phyloP scores from a whole-genome alignment of 2,329 filamentous ascomycete species.

The Scedosporium apiospermum region DNA sequence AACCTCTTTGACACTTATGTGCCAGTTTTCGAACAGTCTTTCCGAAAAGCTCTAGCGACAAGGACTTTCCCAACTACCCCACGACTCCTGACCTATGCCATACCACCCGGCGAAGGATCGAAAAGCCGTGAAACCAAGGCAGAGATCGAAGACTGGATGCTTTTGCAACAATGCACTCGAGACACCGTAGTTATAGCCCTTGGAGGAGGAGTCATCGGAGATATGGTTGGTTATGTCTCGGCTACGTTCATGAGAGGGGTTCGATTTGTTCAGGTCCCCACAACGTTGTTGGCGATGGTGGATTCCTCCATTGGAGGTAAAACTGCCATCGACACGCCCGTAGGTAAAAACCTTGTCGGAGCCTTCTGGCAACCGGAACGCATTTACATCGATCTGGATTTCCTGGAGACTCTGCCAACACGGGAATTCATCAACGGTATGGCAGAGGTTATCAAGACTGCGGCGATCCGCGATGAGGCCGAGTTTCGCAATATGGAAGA shows the following conservation, averaged over 20 bases:
- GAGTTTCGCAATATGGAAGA: constrained; percentile 81
- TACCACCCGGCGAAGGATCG: constrained; percentile 85
- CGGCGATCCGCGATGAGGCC: constrained; percentile 84
- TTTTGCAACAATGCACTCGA: constrained; percentile 81
- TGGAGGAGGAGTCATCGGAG: constrained; percentile 92
- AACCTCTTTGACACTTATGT: constrained; percentile 79
- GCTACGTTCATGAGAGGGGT: constrained; percentile 98
- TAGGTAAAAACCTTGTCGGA: constrained; percentile 92
- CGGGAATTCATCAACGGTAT: constrained; percentile 97
- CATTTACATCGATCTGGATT: constrained; percentile 89
- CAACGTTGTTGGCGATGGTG: constrained; percentile 91
- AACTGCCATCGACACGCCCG: constrained; percentile 92
- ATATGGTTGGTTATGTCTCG: constrained; percentile 95
- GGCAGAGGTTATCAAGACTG: constrained; percentile 97
- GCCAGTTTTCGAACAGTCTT: constrained; percentile 53
- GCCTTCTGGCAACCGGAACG: constrained; percentile 93
- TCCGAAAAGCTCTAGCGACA: constrained; percentile 18
- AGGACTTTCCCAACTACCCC: constrained; percentile 28
- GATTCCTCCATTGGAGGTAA: constrained; percentile 98
- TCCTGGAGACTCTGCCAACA: constrained; percentile 80
- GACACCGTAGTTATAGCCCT: constrained; percentile 93
- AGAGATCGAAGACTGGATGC: constrained; percentile 95
- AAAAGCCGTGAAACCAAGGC: constrained; percentile 92
- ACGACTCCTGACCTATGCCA: constrained; percentile 74
- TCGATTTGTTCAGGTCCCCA: constrained; percentile 92